Conservation (phyloP, 1,284 basidiomycete genomes). For the Pterula multifida region DNA sequence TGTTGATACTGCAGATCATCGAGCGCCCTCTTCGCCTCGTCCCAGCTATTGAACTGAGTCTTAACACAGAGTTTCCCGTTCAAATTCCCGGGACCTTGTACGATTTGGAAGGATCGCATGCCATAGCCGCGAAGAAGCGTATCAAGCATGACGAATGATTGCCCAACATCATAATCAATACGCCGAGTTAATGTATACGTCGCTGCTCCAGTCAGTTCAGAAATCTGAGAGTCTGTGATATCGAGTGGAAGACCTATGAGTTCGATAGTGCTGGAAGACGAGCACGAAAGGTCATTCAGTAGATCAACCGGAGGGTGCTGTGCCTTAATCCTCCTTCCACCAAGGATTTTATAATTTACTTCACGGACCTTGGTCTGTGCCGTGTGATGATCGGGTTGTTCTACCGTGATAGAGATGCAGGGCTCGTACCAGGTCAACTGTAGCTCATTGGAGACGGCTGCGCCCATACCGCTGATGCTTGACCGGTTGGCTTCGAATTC, state of each 20-base stretch:
- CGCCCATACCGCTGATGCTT: background rate
- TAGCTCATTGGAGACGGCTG: background rate
- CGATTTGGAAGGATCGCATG: background rate
- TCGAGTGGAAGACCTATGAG: background rate
- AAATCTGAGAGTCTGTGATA: slow-evolving; percentile 9
- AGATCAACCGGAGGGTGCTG: background rate
- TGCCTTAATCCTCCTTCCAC: background rate
- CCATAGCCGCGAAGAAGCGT: slow-evolving; percentile 8
- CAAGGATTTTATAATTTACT: background rate
- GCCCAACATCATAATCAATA: slow-evolving; percentile 7
- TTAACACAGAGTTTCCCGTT: background rate
- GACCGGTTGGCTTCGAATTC: background rate
- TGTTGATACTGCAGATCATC: slow-evolving; percentile 18
- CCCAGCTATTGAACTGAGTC: slow-evolving; percentile 32
- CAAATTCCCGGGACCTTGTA: background rate
- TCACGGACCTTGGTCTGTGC: background rate
- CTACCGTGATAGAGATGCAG: background rate
- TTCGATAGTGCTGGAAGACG: background rate
- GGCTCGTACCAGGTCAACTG: background rate
- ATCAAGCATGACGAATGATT: slow-evolving; percentile 8
- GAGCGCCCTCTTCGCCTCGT: slow-evolving; percentile 27
- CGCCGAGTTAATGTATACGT: background rate
- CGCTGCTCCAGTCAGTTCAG: slow-evolving; percentile 10
- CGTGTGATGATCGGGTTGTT: background rate
- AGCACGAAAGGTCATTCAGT: no score